Evolutionary conservation across 768 basidiomycete genomes (phyloP).

Genomic region (Mycena polygramma): DNA sequence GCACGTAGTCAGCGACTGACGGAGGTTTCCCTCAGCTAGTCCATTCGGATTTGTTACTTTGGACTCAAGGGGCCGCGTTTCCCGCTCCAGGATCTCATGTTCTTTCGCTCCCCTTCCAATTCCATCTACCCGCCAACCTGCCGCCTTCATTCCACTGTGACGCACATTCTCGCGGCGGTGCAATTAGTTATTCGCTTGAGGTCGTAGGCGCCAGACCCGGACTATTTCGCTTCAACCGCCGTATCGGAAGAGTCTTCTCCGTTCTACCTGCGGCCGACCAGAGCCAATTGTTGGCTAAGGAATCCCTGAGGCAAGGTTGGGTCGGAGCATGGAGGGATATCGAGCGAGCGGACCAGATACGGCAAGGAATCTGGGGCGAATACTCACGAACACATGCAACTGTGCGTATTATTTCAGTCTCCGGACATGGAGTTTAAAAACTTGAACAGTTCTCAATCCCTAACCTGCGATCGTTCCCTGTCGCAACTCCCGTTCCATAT

Average conservation of each 20-base stretch:
- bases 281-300: constrained; percentile 10
- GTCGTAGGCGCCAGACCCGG: constrained; percentile 26
- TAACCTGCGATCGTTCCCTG: constrained; percentile 17
- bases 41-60: not conserved
- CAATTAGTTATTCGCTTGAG: constrained; percentile 26
- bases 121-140: constrained; percentile 3
- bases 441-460: constrained; percentile 14
- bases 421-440: not conserved
- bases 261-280: constrained; percentile 17
- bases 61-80: constrained; percentile 13
- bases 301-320: constrained; percentile 28
- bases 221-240: constrained; percentile 21
- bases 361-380: constrained; percentile 27
- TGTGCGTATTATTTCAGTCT: not conserved
- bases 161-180: not conserved
- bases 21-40: constrained; percentile 2
- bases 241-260: constrained; percentile 19
- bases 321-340: constrained; percentile 2
- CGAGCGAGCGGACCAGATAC: not conserved
- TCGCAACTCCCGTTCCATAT: constrained; percentile 25
- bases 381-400: constrained; percentile 9
- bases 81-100: constrained; percentile 15
- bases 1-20: not conserved
- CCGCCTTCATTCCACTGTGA: constrained; percentile 27
- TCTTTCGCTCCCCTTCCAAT: constrained; percentile 25